Evolutionary conservation across 257 asterid species (phyloP), one percentile per base, ranked within the genome.

Genomic region (Orobanche coerulescens): DNA sequence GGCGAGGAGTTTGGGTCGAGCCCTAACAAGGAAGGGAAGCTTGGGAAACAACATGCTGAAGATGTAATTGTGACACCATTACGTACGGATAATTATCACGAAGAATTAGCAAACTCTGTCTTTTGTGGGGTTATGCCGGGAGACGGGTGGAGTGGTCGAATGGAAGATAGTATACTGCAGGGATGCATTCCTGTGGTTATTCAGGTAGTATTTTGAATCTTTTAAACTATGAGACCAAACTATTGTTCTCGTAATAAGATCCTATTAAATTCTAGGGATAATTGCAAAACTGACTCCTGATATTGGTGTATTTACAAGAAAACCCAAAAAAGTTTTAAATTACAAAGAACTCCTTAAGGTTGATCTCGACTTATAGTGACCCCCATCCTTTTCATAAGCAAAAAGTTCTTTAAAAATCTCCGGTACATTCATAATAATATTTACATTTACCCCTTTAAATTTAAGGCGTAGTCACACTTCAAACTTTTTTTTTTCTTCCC

Each of bases 41-140:
- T 86, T 13, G 98, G 98, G 75, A 86, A 86, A 67, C 98, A 86
- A 62, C 91, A 86, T 5, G 69, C 83, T 4, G 42, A 79, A 33
- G 97, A 93, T 70, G 97, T 86, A 60, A 70, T 84, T 11, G 98
- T 93, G 74, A 93, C 95, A 65, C 73, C 91, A 25, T 8, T 64
- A 31, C 98, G 97, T 42, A 67, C 84, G 42, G 81, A 78, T 10
- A 71, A 82, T 73, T 93, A 93, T 63, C 82, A 82, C 3, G 81
- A 74, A 64, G 94, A 86, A 72, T 51, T 93, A 69, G 95, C 88
- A 11, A 89, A 63, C 56, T 88, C 98, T 6, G 54, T 67, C 47
- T 93, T 93, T 62, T 93, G 98, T 62, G 98, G 98, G 65, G 97
- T 93, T 33, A 88, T 93, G 98, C 98, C 98, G 25, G 98, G 98